Evolutionary conservation across 805 yeast genomes (phyloP).

Genomic region (Metschnikowia drakensbergensis): DNA sequence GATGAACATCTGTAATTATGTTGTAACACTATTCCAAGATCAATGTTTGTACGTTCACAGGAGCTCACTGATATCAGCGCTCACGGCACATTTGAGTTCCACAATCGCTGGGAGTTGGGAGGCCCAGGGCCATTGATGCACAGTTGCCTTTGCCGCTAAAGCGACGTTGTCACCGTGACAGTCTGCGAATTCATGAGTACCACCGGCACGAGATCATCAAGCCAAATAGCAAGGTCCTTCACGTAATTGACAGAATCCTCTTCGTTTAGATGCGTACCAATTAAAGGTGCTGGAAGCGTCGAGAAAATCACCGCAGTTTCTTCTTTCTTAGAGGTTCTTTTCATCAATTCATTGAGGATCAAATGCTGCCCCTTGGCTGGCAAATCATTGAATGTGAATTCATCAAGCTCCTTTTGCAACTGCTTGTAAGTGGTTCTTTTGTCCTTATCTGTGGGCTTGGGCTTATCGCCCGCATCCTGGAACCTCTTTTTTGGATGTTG

Average conservation of each 20-base stretch:
- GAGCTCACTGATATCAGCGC: too few species aligned
- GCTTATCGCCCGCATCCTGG: not conserved
- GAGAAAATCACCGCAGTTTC: slow-evolving; percentile 75
- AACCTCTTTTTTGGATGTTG: not conserved
- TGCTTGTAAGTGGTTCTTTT: slow-evolving; percentile 26
- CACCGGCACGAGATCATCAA: slow-evolving; percentile 77
- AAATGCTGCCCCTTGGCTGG: slow-evolving; percentile 91
- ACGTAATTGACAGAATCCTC: slow-evolving; percentile 71
- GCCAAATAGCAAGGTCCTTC: slow-evolving; percentile 73
- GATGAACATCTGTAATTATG: too few species aligned
- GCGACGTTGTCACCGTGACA: slow-evolving; percentile 92
- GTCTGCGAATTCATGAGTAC: slow-evolving; percentile 85
- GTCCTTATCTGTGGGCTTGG: slow-evolving; percentile 10
- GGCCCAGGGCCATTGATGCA: not conserved
- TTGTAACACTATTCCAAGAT: too few species aligned
- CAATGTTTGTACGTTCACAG: too few species aligned
- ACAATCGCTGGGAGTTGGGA: not conserved
- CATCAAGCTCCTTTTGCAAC: slow-evolving; percentile 35
- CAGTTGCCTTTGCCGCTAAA: slow-evolving; percentile 32
- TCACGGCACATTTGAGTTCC: too few species aligned
- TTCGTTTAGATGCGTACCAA: slow-evolving; percentile 73
- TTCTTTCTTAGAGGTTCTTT: slow-evolving; percentile 46
- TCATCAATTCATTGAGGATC: slow-evolving; percentile 84
- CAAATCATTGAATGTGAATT: slow-evolving; percentile 69
- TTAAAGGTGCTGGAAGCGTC: slow-evolving; percentile 83